These are phyloP conservation scores for Cryptosporidium sp. DNA, from an alignment of 169 alveolate genomes.

Conservation along the genomic window DNA sequence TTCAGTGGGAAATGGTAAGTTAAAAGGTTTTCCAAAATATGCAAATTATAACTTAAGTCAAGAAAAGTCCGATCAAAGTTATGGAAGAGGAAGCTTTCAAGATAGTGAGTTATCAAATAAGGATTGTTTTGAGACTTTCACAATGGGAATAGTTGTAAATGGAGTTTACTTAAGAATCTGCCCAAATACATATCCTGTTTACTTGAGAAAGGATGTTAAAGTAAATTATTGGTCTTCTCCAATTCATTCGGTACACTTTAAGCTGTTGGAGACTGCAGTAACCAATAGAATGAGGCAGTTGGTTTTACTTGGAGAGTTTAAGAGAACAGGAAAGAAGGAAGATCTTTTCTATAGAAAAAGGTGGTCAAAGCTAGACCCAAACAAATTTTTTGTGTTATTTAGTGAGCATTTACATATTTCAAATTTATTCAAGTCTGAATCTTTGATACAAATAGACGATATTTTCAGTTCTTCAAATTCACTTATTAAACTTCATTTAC, in stretches of 20 bases:
- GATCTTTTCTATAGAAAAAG: constrained; percentile 10
- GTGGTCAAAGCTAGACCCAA: constrained; percentile 26
- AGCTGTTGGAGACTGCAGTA: constrained; percentile 36
- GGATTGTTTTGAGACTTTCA: constrained; percentile 29
- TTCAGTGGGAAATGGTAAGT: constrained; percentile 10
- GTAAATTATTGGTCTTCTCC: constrained; percentile 45
- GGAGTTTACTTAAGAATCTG: constrained; percentile 63
- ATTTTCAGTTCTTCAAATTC: constrained; percentile 10
- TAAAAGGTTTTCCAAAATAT: constrained; percentile 49
- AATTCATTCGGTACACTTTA: constrained; percentile 45
- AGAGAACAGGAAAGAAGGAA: background rate
- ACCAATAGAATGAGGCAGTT: constrained; percentile 61
- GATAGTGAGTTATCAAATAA: background rate
- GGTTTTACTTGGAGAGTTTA: constrained; percentile 46
- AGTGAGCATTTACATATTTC: constrained; percentile 21
- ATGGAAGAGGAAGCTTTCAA: constrained; percentile 27
- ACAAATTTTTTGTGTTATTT: constrained; percentile 9
- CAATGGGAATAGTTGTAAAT: constrained; percentile 53
- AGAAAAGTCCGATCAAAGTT: constrained; percentile 11
- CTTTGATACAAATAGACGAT: constrained; percentile 26
- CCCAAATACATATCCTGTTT: constrained; percentile 58
- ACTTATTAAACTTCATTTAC: constrained; percentile 21
- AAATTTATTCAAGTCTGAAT: background rate
- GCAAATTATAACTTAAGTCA: constrained; percentile 19
- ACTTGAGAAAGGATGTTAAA: constrained; percentile 10